A percentile compares a stretch with the other conserved stretches of the same genome.
phyloP scores from a whole-genome alignment of 75 land plant species.

The Pseudotsuga menziesii region DNA sequence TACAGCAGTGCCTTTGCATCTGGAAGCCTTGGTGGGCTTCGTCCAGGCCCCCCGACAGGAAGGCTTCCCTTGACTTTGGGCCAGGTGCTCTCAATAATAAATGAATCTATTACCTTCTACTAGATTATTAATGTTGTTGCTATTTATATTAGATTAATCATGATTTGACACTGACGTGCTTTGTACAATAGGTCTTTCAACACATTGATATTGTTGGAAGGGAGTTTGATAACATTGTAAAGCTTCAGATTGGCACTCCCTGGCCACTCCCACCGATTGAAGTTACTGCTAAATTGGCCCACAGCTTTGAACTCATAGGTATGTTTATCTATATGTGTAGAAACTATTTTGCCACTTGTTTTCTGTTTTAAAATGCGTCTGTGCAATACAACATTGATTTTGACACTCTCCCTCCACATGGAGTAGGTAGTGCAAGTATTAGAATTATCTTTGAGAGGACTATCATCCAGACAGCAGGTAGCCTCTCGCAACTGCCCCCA shows the following conservation, averaged over 20 bases:
- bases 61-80: conserved; percentile 84
- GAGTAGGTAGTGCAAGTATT: conserved; percentile 55
- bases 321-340: conserved; percentile 7
- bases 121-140: background rate
- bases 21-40: conserved; percentile 85
- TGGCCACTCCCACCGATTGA: conserved; percentile 90
- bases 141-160: background rate
- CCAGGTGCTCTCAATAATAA: conserved; percentile 40
- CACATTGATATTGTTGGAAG: conserved; percentile 75
- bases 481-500: conserved; percentile 74
- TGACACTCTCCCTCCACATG: background rate
- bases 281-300: conserved; percentile 79
- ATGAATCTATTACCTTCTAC: background rate
- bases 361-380: background rate
- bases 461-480: conserved; percentile 61
- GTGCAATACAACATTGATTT: background rate
- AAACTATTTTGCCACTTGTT: background rate
- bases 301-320: conserved; percentile 83
- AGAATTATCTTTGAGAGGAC: conserved; percentile 83
- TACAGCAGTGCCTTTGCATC: conserved; percentile 91
- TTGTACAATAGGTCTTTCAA: conserved; percentile 71
- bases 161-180: background rate
- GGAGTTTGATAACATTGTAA: conserved; percentile 95
- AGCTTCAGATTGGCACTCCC: conserved; percentile 68
- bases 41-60: conserved; percentile 89